Evolutionary conservation across 2,329 filamentous ascomycete species (phyloP), one percentile per base, ranked within the genome.

Genomic region (Aschersonia sp.): DNA sequence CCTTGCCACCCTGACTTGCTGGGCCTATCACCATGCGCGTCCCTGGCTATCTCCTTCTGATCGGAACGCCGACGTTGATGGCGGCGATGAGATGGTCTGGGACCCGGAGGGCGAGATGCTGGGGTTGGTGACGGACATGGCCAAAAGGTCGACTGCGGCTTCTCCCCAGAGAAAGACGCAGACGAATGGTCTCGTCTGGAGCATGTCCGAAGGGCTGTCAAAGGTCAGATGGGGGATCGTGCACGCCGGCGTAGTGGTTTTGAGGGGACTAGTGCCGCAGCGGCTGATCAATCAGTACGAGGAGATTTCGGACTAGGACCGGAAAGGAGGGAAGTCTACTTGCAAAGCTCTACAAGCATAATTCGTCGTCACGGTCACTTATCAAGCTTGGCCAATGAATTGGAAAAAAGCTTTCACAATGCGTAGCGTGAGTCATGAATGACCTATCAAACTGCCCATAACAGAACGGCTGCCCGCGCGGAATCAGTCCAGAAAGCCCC

Each of bases 191-290:
- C 51, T 81, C 43, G 72, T 74, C 0, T 71, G 70, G 50, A 68
- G 73, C 1, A 77, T 81, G 60, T 73, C 72, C 2, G 69, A 72
- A 53, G 68, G 71, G 37, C 54, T 81, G 52, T 70, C 70, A 9
- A 76, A 72, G 48, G 70, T 80, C 1, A 57, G 78, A 46, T 81
- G 78, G 78, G 76, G 75, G 0, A 75, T 81, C 4, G 71, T 81
- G 5, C 75, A 79, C 52, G 73, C 78, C 54, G 77, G 73, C 0
- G 77, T 79, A 63, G 70, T 74, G 52, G 76, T 81, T 4, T 54
- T 81, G 41, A 54, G 58, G 12, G 62, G 61, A 0, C 44, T 67
- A 39, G 60, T 62, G 2, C 60, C 60, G 29, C 54, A 55, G 42
- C 48, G 60, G 3, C 9, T 61, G 46, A 60, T 62, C 4, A 22